These are phyloP conservation scores for Cyclostephanos invisitatus DNA, from an alignment of 108 stramenopile genomes.

Conservation along the genomic window DNA sequence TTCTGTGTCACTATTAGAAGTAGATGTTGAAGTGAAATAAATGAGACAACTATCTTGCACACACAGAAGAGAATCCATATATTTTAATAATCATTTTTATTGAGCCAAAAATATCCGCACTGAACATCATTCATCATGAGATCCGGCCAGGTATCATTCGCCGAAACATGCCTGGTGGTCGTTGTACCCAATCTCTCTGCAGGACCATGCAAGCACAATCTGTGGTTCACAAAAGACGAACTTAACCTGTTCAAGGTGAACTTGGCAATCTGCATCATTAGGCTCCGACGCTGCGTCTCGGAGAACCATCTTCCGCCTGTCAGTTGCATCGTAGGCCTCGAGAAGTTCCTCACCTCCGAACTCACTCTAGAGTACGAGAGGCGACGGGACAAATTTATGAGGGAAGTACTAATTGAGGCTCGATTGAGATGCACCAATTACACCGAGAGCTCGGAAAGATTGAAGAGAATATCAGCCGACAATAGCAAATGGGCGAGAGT, in stretches of 20 bases:
- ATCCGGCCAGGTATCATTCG: conserved; percentile 1
- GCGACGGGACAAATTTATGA: neutral
- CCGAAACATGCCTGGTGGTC: conserved; percentile 8
- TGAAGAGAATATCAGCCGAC: conserved; percentile 13
- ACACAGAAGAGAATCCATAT: too few relatives aligned
- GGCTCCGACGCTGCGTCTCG: neutral
- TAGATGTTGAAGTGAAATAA: too few relatives aligned
- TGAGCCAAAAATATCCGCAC: too few relatives aligned
- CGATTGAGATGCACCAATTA: conserved; percentile 3
- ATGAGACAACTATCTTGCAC: too few relatives aligned
- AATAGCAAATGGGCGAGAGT: conserved; percentile 14
- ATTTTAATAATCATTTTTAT: too few relatives aligned
- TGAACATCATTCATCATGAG: neutral
- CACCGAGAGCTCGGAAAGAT: neutral
- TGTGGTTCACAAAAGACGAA: conserved; percentile 19
- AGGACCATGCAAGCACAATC: neutral
- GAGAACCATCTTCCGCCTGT: neutral
- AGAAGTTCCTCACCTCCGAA: conserved; percentile 15
- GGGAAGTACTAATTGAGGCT: conserved; percentile 3
- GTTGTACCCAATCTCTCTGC: conserved; percentile 8
- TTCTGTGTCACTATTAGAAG: too few relatives aligned
- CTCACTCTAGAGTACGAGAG: conserved; percentile 10
- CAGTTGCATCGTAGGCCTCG: conserved; percentile 6
- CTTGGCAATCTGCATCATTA: neutral
- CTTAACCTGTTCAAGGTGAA: conserved; percentile 7